These are phyloP conservation scores for Arthrocladium fulminans DNA, from an alignment of 2,329 filamentous ascomycete genomes.

Conservation along the genomic window DNA sequence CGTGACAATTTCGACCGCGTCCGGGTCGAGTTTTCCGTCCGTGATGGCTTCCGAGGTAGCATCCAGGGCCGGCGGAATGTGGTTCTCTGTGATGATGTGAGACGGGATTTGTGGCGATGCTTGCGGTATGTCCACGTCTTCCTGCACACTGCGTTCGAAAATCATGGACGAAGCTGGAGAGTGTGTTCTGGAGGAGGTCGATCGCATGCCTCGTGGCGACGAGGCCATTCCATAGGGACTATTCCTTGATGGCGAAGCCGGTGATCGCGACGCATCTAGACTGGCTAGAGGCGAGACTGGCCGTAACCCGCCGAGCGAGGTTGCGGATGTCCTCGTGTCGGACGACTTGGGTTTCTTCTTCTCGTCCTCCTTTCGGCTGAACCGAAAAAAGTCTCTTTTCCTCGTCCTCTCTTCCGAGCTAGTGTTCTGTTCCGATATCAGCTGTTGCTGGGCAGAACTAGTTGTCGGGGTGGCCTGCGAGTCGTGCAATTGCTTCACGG, in stretches of 20 bases:
- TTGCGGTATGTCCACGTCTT: slow-evolving; percentile 57
- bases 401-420: slow-evolving; percentile 32
- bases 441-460: slow-evolving; percentile 4
- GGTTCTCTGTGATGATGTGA: slow-evolving; percentile 88
- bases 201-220: slow-evolving; percentile 57
- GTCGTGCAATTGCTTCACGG: slow-evolving; percentile 5
- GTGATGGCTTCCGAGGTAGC: slow-evolving; percentile 89
- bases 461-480: slow-evolving; percentile 16
- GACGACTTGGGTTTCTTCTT: slow-evolving; percentile 27
- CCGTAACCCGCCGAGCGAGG: slow-evolving; percentile 20
- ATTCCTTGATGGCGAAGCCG: slow-evolving; percentile 29
- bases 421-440: neutral
- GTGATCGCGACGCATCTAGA: slow-evolving; percentile 38
- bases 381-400: slow-evolving; percentile 52
- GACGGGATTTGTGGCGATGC: slow-evolving; percentile 79
- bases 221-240: slow-evolving; percentile 41
- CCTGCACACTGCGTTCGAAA: slow-evolving; percentile 92
- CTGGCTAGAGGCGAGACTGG: slow-evolving; percentile 25
- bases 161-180: slow-evolving; percentile 71
- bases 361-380: slow-evolving; percentile 48
- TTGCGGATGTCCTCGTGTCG: slow-evolving; percentile 19
- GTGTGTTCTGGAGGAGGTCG: slow-evolving; percentile 63
- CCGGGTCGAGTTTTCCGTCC: slow-evolving; percentile 71
- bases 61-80: slow-evolving; percentile 84
- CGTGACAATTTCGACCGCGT: slow-evolving; percentile 86